phyloP scores from a whole-genome alignment of 179 eudicot species.

The Monotropa hypopitys region DNA sequence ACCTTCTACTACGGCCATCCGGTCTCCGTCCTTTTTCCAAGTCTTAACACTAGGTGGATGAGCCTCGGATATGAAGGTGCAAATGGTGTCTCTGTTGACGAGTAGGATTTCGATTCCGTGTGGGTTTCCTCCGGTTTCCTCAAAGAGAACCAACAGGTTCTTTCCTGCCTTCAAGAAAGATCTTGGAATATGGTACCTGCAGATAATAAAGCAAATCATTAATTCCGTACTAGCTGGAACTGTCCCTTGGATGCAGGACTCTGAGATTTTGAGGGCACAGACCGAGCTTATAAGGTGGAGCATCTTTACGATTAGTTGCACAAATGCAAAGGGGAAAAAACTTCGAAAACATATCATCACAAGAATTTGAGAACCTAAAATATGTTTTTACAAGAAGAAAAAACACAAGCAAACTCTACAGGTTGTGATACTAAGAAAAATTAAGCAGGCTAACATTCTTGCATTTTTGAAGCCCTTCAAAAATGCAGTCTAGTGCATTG shows the following conservation, averaged over 20 bases:
- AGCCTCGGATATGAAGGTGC: conserved; percentile 41
- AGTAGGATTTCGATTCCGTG: conserved; percentile 35
- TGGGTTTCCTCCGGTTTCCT: conserved; percentile 56
- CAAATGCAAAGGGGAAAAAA: neutral
- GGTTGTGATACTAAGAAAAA: neutral
- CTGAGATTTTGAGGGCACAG: neutral
- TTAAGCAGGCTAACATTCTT: neutral
- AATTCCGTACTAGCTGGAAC: no score
- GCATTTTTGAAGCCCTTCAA: neutral
- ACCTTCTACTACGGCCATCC: conserved; percentile 18
- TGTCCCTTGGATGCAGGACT: neutral
- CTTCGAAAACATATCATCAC: neutral
- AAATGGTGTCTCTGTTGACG: conserved; percentile 55
- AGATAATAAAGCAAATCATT: neutral
- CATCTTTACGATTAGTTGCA: neutral
- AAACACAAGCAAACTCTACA: neutral
- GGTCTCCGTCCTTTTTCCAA: conserved; percentile 36
- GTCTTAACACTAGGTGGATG: conserved; percentile 40
- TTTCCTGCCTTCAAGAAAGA: conserved; percentile 50
- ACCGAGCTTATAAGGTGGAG: neutral
- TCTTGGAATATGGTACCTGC: conserved; percentile 80
- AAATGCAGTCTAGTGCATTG: neutral
- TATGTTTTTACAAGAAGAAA: neutral
- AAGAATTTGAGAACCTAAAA: neutral
- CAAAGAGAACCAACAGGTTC: conserved; percentile 66